Base-by-base conservation (phyloP, 2,329 filamentous ascomycete species). In the Alternaria hordeiaustralica region DNA sequence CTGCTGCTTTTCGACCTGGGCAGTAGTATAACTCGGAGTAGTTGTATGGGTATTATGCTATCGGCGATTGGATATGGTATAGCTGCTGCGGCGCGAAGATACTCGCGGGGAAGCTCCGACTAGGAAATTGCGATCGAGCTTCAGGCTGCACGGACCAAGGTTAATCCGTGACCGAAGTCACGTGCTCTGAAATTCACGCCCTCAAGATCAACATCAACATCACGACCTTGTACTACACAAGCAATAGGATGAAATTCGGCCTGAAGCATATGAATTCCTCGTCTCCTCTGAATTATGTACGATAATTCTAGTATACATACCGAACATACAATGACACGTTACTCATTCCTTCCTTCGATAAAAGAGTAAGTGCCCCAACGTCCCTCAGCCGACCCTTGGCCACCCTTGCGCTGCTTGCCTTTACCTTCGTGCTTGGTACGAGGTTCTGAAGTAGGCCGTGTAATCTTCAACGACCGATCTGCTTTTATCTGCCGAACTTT, bases 101-200 rank as follows among this genome's bases (percentile, higher is more conserved):
- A 61, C 58, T 65, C 63, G 69, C 69, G 67, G 67, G 70, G 66
- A 68, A 66, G 66, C 67, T 71, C 58, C 56, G 62, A 58, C 63
- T 62, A 58, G 68, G 67, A 72, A 71, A 68, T 69, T 71, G 67
- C 71, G 69, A 64, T 61, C 57, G 58, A 66, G 64, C 68, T 66
- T 60, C 64, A 72, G 70, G 70, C 67, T 58, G 45, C 63, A 62
- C 67, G 67, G 63, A 54, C 50, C 63, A 49, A 36, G 13, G 51
- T 60, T 70, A 58, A 49, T 70, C 67, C 65, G 66, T 11, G 3
- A 6, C 28, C 28, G 36, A 6, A n/a, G n/a, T 65, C 67, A 70
- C 67, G 67, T 70, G 67, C 33, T 8, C 18, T 4, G 1, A 23
- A 7, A 26, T 11, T 30, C n/a, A 54, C n/a, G 28, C 21, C 28